Base-by-base conservation (phyloP, 768 basidiomycete genomes). In the Mycena olivaceomarginata region DNA sequence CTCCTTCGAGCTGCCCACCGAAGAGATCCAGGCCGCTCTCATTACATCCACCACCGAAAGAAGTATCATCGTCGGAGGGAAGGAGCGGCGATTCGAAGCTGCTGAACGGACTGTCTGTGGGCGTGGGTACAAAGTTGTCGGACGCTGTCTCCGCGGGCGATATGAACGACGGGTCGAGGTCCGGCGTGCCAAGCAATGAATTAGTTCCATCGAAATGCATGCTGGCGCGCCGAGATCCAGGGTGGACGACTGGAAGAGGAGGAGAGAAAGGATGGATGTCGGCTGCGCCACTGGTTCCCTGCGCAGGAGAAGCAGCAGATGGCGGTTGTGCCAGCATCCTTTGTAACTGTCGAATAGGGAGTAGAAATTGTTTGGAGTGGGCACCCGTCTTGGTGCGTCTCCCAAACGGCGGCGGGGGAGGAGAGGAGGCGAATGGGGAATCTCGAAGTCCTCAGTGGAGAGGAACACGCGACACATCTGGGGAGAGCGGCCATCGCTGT, bases 71-170 rank as follows among this genome's bases (percentile, higher is more conserved):
- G 16, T 12, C 60, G n/a, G n/a, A 5, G 5, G 48, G 57, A 2
- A 74, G 12, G 6, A 57, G 37, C 20, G 64, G 77, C 8, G 77
- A 71, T 15, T 37, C 25, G 60, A 72, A 72, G 31, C 66, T 69
- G 51, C 41, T 64, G 70, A 72, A 75, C 2, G 77, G 74, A 37
- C 63, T 74, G 66, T 64, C 77, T 8, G 70, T 7, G 9, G 77
- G 74, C 4, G 77, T 70, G 12, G 69, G 43, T 10, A 57, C 41
- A 66, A 74, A 74, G 39, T 66, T 73, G 18, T 71, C 63, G 25
- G 60, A 70, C 20, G 67, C 43, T 5, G 62, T 56, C 20, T 74
- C 67, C 41, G 53, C 16, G 11, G 77, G 77, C 15, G 77, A 74
- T 56, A 16, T 56, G 22, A 56, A 56, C 8, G 6, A 56, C 18